These are phyloP conservation scores for Cadophora luteo-olivacea DNA, from an alignment of 2,329 filamentous ascomycete genomes.

Conservation along the genomic window DNA sequence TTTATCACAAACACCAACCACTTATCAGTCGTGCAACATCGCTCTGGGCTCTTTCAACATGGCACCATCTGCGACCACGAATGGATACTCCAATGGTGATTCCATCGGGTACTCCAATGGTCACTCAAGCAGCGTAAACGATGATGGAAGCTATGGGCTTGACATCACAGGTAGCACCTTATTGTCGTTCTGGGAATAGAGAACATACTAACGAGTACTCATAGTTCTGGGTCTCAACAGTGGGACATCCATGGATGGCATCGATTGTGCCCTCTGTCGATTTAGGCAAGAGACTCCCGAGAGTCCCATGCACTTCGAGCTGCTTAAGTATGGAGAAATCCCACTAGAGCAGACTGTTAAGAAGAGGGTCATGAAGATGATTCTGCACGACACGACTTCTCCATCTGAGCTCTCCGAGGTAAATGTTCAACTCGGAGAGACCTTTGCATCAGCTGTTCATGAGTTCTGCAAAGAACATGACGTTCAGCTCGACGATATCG, in stretches of 20 bases:
- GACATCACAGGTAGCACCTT: slow-evolving; percentile 4
- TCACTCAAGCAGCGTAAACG: neutral
- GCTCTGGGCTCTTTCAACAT: neutral
- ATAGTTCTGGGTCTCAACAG: slow-evolving; percentile 15
- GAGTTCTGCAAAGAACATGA: slow-evolving; percentile 54
- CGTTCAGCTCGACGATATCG: slow-evolving; percentile 54
- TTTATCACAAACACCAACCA: neutral
- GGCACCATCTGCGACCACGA: neutral
- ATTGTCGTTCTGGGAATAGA: neutral
- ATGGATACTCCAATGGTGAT: neutral
- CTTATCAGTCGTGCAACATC: neutral
- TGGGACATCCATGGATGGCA: slow-evolving; percentile 49
- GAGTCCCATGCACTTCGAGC: slow-evolving; percentile 60
- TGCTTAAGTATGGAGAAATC: slow-evolving; percentile 64
- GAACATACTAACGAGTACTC: neutral
- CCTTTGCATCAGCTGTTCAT: slow-evolving; percentile 59
- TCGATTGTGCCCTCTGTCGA: slow-evolving; percentile 63
- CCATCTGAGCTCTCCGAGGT: slow-evolving; percentile 61
- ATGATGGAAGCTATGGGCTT: neutral
- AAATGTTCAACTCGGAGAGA: slow-evolving; percentile 62
- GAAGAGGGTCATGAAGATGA: slow-evolving; percentile 62
- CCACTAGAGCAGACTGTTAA: slow-evolving; percentile 60
- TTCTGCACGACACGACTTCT: slow-evolving; percentile 59
- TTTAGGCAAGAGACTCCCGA: slow-evolving; percentile 60
- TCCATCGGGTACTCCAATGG: neutral